Evolutionary conservation across 495 filamentous ascomycete genomes (phyloP).

Genomic region (Terfezia boudieri): DNA sequence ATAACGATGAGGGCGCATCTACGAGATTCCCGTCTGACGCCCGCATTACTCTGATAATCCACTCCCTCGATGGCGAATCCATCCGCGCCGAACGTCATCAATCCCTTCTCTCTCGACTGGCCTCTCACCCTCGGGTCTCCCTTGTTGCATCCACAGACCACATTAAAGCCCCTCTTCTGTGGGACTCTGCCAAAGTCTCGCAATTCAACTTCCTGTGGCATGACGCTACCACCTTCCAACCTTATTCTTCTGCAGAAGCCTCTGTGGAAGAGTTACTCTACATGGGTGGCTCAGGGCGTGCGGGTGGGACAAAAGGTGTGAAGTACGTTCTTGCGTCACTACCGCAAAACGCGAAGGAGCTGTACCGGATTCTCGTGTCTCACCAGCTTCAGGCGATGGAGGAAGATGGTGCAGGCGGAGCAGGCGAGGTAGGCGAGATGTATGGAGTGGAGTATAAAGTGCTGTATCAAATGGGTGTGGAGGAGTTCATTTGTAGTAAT

Average conservation of each 20-base stretch:
- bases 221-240: conserved; percentile 73
- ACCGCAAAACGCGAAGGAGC: conserved; percentile 69
- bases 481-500: conserved; percentile 89
- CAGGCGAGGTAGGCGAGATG: conserved; percentile 22
- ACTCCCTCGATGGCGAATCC: conserved; percentile 61
- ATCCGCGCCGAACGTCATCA: conserved; percentile 52
- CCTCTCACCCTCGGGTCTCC: conserved; percentile 47
- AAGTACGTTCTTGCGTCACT: conserved; percentile 72
- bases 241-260: conserved; percentile 42
- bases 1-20: conserved; percentile 4
- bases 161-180: conserved; percentile 66
- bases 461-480: conserved; percentile 82
- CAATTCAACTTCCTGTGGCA: conserved; percentile 76
- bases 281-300: conserved; percentile 60
- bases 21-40: not conserved
- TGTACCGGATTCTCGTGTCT: conserved; percentile 63
- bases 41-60: conserved; percentile 46
- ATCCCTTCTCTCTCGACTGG: conserved; percentile 49
- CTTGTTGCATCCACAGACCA: conserved; percentile 69
- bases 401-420: conserved; percentile 16
- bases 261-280: conserved; percentile 75
- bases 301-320: conserved; percentile 80
- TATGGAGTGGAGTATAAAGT: conserved; percentile 65
- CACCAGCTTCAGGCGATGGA: conserved; percentile 59
- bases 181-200: conserved; percentile 61